A percentile compares a stretch with the other conserved stretches of the same genome.
These are phyloP conservation scores for Austroboletus eburneus DNA, from an alignment of 768 basidiomycete genomes.

Conservation along the genomic window DNA sequence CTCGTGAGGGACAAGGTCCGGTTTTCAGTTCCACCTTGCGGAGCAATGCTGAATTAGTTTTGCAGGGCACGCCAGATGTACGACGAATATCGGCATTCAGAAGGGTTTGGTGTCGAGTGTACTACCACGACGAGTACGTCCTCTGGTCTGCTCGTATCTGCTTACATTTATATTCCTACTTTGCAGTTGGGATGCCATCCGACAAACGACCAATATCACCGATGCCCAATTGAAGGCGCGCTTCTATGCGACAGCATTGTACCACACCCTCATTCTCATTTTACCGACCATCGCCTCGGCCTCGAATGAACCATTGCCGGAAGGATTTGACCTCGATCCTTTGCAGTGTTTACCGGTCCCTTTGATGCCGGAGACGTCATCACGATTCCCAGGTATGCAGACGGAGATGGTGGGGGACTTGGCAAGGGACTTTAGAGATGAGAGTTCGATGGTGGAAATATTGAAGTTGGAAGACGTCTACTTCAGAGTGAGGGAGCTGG, in stretches of 20 bases:
- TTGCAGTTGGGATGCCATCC: conserved; percentile 71
- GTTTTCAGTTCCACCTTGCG: neutral
- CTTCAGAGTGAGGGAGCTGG: conserved; percentile 60
- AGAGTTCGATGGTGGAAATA: conserved; percentile 55
- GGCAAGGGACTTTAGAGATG: conserved; percentile 54
- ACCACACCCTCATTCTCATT: conserved; percentile 53
- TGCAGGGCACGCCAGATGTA: conserved; percentile 66
- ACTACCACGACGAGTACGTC: conserved; percentile 83
- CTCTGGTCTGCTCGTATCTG: neutral
- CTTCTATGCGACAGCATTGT: conserved; percentile 73
- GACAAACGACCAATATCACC: conserved; percentile 67
- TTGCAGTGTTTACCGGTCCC: conserved; percentile 58
- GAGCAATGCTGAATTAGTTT: conserved; percentile 3
- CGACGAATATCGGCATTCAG: conserved; percentile 66
- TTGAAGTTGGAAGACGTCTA: conserved; percentile 56
- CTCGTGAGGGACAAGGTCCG: conserved; percentile 53
- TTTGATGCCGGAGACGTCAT: conserved; percentile 52
- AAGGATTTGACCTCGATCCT: conserved; percentile 53
- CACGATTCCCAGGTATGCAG: conserved; percentile 73
- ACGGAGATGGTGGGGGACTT: conserved; percentile 59
- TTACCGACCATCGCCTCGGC: conserved; percentile 31
- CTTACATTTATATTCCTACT: neutral
- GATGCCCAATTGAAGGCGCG: conserved; percentile 72
- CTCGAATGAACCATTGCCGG: conserved; percentile 34
- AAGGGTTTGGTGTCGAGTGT: conserved; percentile 84